A percentile compares a stretch with the other conserved stretches of the same genome.
phyloP scores from a whole-genome alignment of 1,139 yeast genomes.

The Kodamaea suecica region DNA sequence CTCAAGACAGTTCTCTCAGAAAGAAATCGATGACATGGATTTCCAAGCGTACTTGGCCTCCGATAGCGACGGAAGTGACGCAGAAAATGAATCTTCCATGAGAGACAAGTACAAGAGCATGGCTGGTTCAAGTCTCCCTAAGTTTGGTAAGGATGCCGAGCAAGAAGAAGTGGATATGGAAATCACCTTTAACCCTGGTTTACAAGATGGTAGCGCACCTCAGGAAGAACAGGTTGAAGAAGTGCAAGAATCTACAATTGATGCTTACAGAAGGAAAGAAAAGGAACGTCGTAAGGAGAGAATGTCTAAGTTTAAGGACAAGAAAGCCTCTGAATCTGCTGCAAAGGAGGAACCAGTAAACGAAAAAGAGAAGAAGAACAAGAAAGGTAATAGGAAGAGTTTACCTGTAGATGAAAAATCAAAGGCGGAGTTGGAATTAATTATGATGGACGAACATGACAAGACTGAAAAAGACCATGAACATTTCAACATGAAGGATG shows the following conservation, averaged over 20 bases:
- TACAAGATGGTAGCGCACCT: constrained; percentile 44
- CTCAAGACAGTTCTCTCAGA: constrained; percentile 77
- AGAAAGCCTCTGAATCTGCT: constrained; percentile 44
- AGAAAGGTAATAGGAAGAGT: constrained; percentile 16
- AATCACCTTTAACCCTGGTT: constrained; percentile 90
- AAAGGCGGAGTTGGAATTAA: constrained; percentile 70
- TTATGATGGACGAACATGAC: constrained; percentile 66
- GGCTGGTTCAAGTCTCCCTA: constrained; percentile 43
- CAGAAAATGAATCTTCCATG: constrained; percentile 37
- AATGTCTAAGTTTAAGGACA: constrained; percentile 65
- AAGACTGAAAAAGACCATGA: constrained; percentile 41
- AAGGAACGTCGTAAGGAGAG: constrained; percentile 87
- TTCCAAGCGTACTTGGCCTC: constrained; percentile 93
- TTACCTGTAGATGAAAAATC: constrained; percentile 38
- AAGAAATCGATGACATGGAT: constrained; percentile 95
- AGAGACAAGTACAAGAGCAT: constrained; percentile 66
- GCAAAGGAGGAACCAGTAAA: constrained; percentile 22
- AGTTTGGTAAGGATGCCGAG: constrained; percentile 25
- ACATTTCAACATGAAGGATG: constrained; percentile 81
- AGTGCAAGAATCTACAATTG: constrained; percentile 74
- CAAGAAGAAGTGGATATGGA: constrained; percentile 85
- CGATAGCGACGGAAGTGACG: constrained; percentile 60
- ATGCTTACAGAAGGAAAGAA: constrained; percentile 80
- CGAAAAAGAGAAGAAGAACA: constrained; percentile 15
- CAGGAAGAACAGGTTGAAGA: constrained; percentile 23